Evolutionary conservation across 2,329 filamentous ascomycete species (phyloP).

Genomic region (Fusarium musae): DNA sequence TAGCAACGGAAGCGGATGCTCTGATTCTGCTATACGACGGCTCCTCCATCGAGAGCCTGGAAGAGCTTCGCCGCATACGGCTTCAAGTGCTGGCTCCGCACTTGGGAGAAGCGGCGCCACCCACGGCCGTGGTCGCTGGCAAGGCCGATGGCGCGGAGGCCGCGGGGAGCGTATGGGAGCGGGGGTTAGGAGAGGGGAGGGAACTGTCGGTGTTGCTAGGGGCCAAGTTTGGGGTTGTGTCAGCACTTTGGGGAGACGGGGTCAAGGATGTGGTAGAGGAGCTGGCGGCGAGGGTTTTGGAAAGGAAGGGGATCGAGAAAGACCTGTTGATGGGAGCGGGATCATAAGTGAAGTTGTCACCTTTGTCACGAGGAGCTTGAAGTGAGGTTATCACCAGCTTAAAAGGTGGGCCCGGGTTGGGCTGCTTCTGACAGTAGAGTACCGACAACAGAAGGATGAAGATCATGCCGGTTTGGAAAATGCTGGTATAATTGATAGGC

Average conservation of each 20-base stretch:
- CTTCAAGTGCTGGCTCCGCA: slow-evolving; percentile 15
- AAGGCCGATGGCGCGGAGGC: slow-evolving; percentile 30
- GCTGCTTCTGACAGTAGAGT: not conserved
- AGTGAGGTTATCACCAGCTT: not conserved
- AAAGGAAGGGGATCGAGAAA: slow-evolving; percentile 16
- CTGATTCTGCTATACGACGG: slow-evolving; percentile 33
- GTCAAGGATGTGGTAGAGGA: slow-evolving; percentile 37
- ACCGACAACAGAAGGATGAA: not conserved
- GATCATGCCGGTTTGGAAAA: not conserved
- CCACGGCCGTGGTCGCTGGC: slow-evolving; percentile 25
- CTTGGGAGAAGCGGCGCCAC: slow-evolving; percentile 7
- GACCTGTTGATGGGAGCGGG: slow-evolving; percentile 1
- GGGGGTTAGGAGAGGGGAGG: slow-evolving; percentile 17
- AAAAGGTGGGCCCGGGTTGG: not conserved
- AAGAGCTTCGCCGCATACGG: slow-evolving; percentile 25
- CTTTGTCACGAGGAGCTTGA: not conserved
- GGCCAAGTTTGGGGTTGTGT: slow-evolving; percentile 29
- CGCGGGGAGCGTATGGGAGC: slow-evolving; percentile 28
- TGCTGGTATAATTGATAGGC: not conserved
- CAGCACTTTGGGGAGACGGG: slow-evolving; percentile 34
- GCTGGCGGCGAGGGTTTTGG: slow-evolving; percentile 25
- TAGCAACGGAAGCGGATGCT: slow-evolving; percentile 26
- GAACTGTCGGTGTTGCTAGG: slow-evolving; percentile 24
- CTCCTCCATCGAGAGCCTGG: slow-evolving; percentile 8
- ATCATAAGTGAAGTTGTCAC: not conserved